Conservation (phyloP, 1,284 basidiomycete species). For the Mrakiaceae sp. region DNA sequence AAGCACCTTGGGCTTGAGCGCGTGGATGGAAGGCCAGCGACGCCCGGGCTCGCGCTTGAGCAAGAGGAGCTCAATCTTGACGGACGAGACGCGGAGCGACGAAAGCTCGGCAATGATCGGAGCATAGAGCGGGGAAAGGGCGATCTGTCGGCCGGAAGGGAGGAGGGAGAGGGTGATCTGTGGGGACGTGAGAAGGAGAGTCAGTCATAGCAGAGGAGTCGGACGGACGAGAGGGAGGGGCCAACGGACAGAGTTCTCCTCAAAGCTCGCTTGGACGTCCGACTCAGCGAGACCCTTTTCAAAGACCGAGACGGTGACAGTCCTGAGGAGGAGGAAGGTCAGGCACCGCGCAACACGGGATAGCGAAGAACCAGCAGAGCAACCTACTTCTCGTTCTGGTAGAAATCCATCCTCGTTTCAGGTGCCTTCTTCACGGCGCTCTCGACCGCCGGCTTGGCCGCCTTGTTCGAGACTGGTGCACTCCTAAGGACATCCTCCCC, state of each 20-base stretch:
- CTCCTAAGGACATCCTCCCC: neutral
- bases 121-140: conserved; percentile 45
- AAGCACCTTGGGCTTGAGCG: too few species aligned
- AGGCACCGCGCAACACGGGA: too few species aligned
- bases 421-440: neutral
- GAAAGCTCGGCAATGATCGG: conserved; percentile 49
- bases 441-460: neutral
- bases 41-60: neutral
- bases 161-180: neutral
- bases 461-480: neutral
- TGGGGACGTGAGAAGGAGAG: neutral
- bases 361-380: too few species aligned
- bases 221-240: neutral
- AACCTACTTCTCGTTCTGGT: neutral
- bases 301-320: neutral
- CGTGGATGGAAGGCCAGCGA: too few species aligned
- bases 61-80: conserved; percentile 10
- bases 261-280: neutral
- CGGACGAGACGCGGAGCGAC: conserved; percentile 34
- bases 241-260: neutral
- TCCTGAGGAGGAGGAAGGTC: neutral
- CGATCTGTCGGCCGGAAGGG: conserved; percentile 28
- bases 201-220: neutral
- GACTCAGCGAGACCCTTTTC: neutral
- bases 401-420: conserved; percentile 2